Evolutionary conservation across 345 rosid genomes (phyloP).

Genomic region (Arabis alpina): DNA sequence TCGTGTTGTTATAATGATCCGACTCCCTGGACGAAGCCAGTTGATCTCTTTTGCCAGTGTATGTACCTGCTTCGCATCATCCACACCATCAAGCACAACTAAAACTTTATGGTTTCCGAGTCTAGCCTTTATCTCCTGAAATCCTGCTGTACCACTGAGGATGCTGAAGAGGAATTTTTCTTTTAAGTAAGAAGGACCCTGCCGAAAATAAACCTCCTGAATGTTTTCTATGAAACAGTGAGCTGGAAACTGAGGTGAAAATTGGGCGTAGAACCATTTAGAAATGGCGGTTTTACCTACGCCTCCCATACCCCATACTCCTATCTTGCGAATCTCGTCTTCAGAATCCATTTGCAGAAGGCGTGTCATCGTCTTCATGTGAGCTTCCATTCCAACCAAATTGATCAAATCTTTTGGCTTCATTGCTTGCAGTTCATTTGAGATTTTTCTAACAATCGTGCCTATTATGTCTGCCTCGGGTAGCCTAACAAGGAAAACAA

Average conservation of each 20-base stretch:
- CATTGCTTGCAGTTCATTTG: not conserved
- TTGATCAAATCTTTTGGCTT: not conserved
- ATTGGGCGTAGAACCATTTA: not conserved
- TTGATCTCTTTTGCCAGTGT: not conserved
- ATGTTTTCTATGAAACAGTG: not conserved
- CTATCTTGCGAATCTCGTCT: constrained; percentile 18
- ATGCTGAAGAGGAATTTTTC: too few species aligned
- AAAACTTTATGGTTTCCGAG: constrained; percentile 10
- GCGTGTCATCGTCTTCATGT: not conserved
- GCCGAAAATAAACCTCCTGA: too few species aligned
- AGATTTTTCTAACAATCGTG: not conserved
- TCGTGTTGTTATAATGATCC: constrained; percentile 23
- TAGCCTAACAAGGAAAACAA: too few species aligned
- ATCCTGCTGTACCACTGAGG: too few species aligned
- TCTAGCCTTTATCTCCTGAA: too few species aligned
- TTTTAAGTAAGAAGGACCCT: too few species aligned
- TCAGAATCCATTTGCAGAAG: not conserved
- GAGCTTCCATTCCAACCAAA: constrained; percentile 22
- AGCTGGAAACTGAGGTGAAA: not conserved
- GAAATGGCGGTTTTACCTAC: constrained; percentile 32
- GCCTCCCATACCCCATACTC: constrained; percentile 34
- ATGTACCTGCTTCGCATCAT: not conserved
- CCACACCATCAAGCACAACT: constrained; percentile 22
- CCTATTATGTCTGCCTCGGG: too few species aligned
- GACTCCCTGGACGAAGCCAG: constrained; percentile 20